Conservation (phyloP, 2,329 filamentous ascomycete genomes). For the Fusarium begoniae region DNA sequence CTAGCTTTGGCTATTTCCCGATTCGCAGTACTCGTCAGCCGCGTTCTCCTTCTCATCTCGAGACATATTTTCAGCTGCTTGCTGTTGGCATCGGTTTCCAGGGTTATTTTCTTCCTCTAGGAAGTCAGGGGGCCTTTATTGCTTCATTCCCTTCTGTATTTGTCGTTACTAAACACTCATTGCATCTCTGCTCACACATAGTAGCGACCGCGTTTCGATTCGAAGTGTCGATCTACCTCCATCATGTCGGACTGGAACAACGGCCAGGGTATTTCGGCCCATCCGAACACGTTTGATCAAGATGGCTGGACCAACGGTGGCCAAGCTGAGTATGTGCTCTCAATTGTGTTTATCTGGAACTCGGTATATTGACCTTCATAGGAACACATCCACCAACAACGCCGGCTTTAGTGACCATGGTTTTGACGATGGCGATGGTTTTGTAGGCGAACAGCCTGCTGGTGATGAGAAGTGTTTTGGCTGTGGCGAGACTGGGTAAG, state of each 20-base stretch:
- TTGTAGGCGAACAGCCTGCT: constrained; percentile 2
- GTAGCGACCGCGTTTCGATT: neutral
- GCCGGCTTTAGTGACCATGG: neutral
- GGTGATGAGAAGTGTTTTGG: constrained; percentile 45
- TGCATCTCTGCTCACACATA: neutral
- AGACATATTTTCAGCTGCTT: neutral
- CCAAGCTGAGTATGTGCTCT: constrained; percentile 11
- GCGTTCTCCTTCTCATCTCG: neutral
- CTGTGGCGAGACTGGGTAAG: constrained; percentile 50
- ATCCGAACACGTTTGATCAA: constrained; percentile 1
- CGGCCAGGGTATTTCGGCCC: constrained; percentile 7
- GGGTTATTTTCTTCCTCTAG: neutral
- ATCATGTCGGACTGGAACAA: constrained; percentile 22
- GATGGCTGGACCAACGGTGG: neutral
- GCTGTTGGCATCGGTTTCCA: neutral
- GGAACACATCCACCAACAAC: constrained; percentile 1
- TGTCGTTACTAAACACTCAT: neutral
- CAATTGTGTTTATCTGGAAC: no score
- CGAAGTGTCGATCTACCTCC: neutral
- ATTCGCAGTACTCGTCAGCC: neutral
- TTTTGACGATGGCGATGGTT: constrained; percentile 4
- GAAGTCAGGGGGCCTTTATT: neutral
- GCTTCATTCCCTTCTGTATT: neutral
- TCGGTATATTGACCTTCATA: neutral
- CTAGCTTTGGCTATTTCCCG: neutral